A percentile compares a stretch with the other conserved stretches of the same genome.
phyloP scores from a whole-genome alignment of 2,329 filamentous ascomycete species.

The Knoxdaviesia proteae region DNA sequence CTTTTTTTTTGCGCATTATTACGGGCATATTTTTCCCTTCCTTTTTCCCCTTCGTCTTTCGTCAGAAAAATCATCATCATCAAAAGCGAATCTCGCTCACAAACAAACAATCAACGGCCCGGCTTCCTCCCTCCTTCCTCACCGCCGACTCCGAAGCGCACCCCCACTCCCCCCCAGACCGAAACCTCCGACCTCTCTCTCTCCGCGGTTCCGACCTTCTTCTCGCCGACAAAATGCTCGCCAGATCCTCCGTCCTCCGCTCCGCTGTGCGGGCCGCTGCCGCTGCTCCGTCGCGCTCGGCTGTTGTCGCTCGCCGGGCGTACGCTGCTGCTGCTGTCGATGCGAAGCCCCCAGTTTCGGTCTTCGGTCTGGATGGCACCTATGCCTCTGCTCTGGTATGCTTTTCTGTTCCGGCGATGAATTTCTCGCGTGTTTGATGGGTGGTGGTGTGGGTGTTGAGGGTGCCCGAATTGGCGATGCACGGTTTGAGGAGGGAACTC shows the following conservation, averaged over 20 bases:
- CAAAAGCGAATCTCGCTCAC: too few species aligned
- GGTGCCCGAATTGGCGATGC: too few species aligned
- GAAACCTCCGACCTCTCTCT: conserved; percentile 6
- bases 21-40: too few species aligned
- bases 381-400: conserved; percentile 97
- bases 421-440: not conserved
- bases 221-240: conserved; percentile 24
- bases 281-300: conserved; percentile 37
- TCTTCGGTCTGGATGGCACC: conserved; percentile 93
- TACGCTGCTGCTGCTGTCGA: conserved; percentile 57
- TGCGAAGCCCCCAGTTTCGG: conserved; percentile 64
- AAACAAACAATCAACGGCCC: too few species aligned
- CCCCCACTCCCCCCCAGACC: conserved; percentile 5
- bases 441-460: too few species aligned
- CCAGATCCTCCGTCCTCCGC: conserved; percentile 31
- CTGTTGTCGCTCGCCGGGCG: conserved; percentile 33
- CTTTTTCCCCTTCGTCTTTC: too few species aligned
- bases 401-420: conserved; percentile 1
- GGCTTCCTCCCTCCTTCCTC: too few species aligned
- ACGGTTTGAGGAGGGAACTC: too few species aligned
- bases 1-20: too few species aligned
- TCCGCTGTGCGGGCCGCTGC: conserved; percentile 35
- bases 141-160: conserved; percentile 8
- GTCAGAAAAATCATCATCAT: too few species aligned
- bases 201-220: not conserved